Conservation (phyloP, 768 basidiomycete genomes). For the Phaeotremella skinneri region DNA sequence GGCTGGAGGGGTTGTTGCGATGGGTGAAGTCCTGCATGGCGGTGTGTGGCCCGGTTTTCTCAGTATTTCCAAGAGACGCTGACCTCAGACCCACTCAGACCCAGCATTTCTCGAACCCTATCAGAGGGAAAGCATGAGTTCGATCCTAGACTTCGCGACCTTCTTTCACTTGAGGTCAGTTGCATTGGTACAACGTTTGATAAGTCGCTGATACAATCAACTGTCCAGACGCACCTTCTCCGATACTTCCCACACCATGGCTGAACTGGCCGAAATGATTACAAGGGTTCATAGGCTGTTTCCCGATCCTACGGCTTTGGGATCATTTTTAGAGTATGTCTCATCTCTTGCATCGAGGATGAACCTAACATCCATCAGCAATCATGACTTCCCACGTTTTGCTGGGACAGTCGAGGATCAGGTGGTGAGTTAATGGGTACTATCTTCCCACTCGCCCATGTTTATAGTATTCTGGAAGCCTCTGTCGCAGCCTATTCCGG, state of each 20-base stretch:
- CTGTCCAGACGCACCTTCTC: conserved; percentile 44
- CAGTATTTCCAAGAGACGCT: not conserved
- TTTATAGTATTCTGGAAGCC: not conserved
- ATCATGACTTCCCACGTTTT: conserved; percentile 48
- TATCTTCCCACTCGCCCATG: not conserved
- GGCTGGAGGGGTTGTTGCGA: conserved; percentile 76
- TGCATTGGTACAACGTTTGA: not conserved
- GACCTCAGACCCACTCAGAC: conserved; percentile 21
- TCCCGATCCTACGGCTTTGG: conserved; percentile 44
- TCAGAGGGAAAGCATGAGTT: conserved; percentile 42
- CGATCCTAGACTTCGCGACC: conserved; percentile 49
- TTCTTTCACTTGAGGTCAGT: conserved; percentile 44
- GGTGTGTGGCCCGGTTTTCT: conserved; percentile 27
- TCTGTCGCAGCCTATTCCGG: too few species aligned
- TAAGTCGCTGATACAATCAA: conserved; percentile 1
- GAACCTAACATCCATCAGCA: conserved; percentile 21
- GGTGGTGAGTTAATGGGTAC: conserved; percentile 22
- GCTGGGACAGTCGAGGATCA: conserved; percentile 36
- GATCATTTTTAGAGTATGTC: conserved; percentile 49
- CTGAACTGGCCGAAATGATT: conserved; percentile 43
- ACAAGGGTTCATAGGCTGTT: conserved; percentile 35
- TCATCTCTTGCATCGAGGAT: not conserved
- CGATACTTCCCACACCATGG: conserved; percentile 24
- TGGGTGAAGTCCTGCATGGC: conserved; percentile 67
- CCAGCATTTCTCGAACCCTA: conserved; percentile 47